Conservation (phyloP, 2,329 filamentous ascomycete genomes). For the Fusarium succisae region DNA sequence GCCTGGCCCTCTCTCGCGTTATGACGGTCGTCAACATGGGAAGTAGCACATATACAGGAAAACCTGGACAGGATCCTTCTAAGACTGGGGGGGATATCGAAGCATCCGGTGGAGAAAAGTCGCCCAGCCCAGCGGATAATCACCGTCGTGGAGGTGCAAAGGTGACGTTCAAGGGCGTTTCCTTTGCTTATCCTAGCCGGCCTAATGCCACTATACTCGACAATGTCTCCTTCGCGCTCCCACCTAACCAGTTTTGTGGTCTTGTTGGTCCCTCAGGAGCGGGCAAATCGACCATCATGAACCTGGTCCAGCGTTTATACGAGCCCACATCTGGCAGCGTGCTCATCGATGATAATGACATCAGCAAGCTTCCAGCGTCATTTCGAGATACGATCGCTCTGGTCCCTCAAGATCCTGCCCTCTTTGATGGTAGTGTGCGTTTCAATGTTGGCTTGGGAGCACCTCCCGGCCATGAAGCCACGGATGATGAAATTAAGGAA, state of each 20-base stretch:
- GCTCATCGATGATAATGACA: constrained; percentile 56
- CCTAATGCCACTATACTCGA: constrained; percentile 66
- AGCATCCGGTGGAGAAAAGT: constrained; percentile 44
- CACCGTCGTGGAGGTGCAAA: constrained; percentile 49
- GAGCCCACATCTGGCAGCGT: constrained; percentile 52
- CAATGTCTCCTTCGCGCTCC: constrained; percentile 64
- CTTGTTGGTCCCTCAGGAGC: constrained; percentile 73
- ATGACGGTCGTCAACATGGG: not conserved
- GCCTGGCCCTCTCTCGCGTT: not conserved
- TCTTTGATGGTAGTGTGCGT: constrained; percentile 65
- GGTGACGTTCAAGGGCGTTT: constrained; percentile 66
- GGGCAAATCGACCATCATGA: constrained; percentile 73
- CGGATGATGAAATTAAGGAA: constrained; percentile 69
- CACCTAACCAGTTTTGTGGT: constrained; percentile 68
- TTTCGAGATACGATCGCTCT: constrained; percentile 65
- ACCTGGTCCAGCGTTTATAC: constrained; percentile 62
- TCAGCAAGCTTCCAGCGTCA: constrained; percentile 49
- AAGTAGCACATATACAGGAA: constrained; percentile 12
- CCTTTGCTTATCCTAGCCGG: constrained; percentile 72
- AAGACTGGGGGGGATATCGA: constrained; percentile 49
- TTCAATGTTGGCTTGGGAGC: constrained; percentile 67
- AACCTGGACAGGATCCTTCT: constrained; percentile 8
- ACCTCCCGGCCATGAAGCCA: constrained; percentile 63
- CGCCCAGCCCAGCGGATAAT: constrained; percentile 26
- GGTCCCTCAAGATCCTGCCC: constrained; percentile 64